phyloP scores from a whole-genome alignment of 1,284 basidiomycete genomes.

The Malassezia caprae region DNA sequence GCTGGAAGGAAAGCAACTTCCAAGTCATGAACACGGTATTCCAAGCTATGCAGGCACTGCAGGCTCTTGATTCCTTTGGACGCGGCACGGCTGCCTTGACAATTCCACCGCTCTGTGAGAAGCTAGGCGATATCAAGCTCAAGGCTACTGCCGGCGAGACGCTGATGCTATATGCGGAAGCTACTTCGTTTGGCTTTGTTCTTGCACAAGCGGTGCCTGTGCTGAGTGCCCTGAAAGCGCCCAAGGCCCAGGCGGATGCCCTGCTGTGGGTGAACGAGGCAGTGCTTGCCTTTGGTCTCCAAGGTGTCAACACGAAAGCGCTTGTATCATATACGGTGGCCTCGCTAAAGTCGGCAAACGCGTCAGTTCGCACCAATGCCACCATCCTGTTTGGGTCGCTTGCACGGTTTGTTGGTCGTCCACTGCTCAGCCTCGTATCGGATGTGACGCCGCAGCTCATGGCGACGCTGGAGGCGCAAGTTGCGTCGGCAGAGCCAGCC shows the following conservation, averaged over 20 bases:
- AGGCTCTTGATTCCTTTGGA: conserved; percentile 71
- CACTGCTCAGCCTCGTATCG: conserved; percentile 80
- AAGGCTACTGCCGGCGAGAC: conserved; percentile 95
- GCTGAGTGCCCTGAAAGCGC: conserved; percentile 59
- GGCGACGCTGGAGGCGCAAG: conserved; percentile 64
- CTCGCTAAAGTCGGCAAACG: conserved; percentile 84
- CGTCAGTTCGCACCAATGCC: conserved; percentile 83
- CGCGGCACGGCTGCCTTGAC: conserved; percentile 73
- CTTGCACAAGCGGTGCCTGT: conserved; percentile 60
- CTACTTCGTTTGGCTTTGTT: conserved; percentile 86
- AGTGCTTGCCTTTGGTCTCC: conserved; percentile 83
- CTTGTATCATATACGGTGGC: conserved; percentile 84
- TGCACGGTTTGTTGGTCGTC: conserved; percentile 75
- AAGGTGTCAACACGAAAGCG: conserved; percentile 69
- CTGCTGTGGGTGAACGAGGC: conserved; percentile 78
- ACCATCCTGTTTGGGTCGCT: conserved; percentile 86
- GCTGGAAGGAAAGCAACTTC: conserved; percentile 97
- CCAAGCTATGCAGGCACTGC: conserved; percentile 54
- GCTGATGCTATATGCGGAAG: conserved; percentile 72
- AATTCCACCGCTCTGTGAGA: conserved; percentile 79
- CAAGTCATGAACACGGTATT: conserved; percentile 53
- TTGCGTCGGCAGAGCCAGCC: conserved; percentile 51
- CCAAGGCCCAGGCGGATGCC: conserved; percentile 89
- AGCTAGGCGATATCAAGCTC: conserved; percentile 89
- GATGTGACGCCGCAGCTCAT: conserved; percentile 72